phyloP scores from a whole-genome alignment of 495 filamentous ascomycete genomes.

The Penicillium steckii region DNA sequence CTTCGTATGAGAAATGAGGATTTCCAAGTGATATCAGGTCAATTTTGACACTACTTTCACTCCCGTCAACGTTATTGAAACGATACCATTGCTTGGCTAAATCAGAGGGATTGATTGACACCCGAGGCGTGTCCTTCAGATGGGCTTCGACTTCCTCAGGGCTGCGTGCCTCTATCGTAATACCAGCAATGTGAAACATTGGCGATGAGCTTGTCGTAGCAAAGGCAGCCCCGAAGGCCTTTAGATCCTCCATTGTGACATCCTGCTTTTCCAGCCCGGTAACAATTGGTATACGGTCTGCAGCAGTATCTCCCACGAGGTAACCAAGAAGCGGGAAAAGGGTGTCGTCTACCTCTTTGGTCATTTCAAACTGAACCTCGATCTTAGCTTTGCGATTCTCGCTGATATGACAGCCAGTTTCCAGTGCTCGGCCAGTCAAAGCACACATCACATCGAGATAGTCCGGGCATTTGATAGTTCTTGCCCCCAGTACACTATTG shows the following conservation, averaged over 20 bases:
- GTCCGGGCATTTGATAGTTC: conserved; percentile 33
- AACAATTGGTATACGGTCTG: conserved; percentile 22
- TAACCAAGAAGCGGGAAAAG: conserved; percentile 32
- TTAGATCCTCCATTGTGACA: conserved; percentile 21
- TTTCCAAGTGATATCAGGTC: conserved; percentile 35
- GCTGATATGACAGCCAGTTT: conserved; percentile 16
- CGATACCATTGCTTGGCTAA: conserved; percentile 9
- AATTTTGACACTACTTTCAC: conserved; percentile 6
- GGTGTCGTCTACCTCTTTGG: conserved; percentile 14
- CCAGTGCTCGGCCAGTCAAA: conserved; percentile 27
- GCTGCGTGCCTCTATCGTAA: conserved; percentile 22
- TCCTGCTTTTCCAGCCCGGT: conserved; percentile 16
- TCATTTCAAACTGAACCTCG: conserved; percentile 5
- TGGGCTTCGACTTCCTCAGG: conserved; percentile 1
- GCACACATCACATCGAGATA: conserved; percentile 32
- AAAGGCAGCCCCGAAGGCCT: conserved; percentile 36
- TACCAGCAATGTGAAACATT: conserved; percentile 31
- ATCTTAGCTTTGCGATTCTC: conserved; percentile 10
- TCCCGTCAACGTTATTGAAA: conserved; percentile 13
- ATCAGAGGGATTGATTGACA: conserved; percentile 2
- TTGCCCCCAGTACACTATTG: conserved; percentile 32
- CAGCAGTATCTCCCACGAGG: conserved; percentile 15
- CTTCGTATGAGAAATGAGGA: conserved; percentile 30
- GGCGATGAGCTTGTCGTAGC: conserved; percentile 28
- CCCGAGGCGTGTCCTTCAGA: not conserved